phyloP scores from a whole-genome alignment of 2,329 filamentous ascomycete genomes.

The Penicillium vulpinum region DNA sequence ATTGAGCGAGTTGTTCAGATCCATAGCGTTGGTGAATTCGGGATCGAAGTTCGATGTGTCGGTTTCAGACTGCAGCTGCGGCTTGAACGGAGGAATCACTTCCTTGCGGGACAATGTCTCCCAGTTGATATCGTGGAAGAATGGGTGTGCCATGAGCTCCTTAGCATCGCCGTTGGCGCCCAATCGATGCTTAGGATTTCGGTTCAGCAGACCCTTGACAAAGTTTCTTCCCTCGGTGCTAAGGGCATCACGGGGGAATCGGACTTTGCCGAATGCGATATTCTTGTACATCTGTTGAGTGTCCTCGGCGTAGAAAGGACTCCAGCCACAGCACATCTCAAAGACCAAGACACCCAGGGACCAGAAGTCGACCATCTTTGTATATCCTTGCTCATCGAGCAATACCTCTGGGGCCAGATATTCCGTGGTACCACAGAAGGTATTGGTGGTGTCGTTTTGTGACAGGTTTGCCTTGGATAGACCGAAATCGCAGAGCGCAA shows the following conservation, averaged over 20 bases:
- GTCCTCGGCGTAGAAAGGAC: constrained; percentile 97
- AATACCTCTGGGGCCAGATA: constrained; percentile 95
- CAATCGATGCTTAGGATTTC: constrained; percentile 92
- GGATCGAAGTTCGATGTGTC: constrained; percentile 99
- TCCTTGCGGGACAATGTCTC: constrained; percentile 82
- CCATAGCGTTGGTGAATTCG: constrained; percentile 93
- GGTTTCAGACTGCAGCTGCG: constrained; percentile 90
- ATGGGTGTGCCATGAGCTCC: constrained; percentile 89
- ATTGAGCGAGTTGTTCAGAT: constrained; percentile 83
- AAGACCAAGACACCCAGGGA: constrained; percentile 96
- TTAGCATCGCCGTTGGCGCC: constrained; percentile 89
- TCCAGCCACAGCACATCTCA: constrained; percentile 99
- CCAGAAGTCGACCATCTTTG: constrained; percentile 99
- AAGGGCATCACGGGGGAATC: constrained; percentile 91
- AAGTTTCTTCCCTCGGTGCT: constrained; percentile 96
- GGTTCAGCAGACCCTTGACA: constrained; percentile 94
- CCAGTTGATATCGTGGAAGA: constrained; percentile 96
- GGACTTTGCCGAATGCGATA: constrained; percentile 97
- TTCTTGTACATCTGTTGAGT: constrained; percentile 99
- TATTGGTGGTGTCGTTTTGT: constrained; percentile 97
- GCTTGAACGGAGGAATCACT: constrained; percentile 95
- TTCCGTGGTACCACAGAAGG: constrained; percentile 97
- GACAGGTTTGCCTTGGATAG: constrained; percentile 96
- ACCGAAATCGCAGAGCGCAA: constrained; percentile 95
- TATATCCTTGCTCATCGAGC: constrained; percentile 94